These are phyloP conservation scores for Graphilbum fragrans DNA, from an alignment of 2,329 filamentous ascomycete species.

Conservation along the genomic window DNA sequence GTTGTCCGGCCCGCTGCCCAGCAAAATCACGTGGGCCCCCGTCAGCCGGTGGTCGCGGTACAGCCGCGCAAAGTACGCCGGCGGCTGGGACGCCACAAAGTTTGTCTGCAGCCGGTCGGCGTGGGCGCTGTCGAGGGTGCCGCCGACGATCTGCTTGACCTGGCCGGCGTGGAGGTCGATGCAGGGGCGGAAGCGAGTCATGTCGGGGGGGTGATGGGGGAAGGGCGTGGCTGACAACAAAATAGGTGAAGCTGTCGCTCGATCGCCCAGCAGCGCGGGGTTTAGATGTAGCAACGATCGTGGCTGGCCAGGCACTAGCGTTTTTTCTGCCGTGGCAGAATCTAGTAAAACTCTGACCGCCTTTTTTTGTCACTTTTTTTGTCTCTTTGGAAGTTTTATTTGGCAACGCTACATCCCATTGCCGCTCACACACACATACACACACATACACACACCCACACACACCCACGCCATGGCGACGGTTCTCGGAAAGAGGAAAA, in stretches of 20 bases:
- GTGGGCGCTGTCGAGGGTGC: conserved; percentile 59
- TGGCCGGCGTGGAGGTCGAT: conserved; percentile 96
- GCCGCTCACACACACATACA: no score
- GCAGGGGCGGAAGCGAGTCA: conserved; percentile 92
- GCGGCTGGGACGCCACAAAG: conserved; percentile 74
- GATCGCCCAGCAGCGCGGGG: no score
- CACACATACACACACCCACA: neutral
- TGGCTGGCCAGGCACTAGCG: no score
- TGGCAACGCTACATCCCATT: no score
- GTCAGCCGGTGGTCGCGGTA: conserved; percentile 64
- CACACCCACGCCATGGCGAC: conserved; percentile 23
- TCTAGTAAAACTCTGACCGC: conserved; percentile 4
- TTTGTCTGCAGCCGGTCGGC: conserved; percentile 70
- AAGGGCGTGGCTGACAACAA: neutral
- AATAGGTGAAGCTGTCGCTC: neutral
- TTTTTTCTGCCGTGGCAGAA: neutral
- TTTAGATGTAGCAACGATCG: no score
- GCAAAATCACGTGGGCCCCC: conserved; percentile 93
- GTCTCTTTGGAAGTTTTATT: no score
- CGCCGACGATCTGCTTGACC: conserved; percentile 97
- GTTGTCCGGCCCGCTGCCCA: conserved; percentile 64
- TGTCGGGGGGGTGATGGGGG: conserved; percentile 1
- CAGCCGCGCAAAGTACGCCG: conserved; percentile 67
- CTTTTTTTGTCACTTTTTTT: neutral
- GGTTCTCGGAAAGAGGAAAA: conserved; percentile 38